Conservation (phyloP, 768 basidiomycete species). For the Mycena amicta region DNA sequence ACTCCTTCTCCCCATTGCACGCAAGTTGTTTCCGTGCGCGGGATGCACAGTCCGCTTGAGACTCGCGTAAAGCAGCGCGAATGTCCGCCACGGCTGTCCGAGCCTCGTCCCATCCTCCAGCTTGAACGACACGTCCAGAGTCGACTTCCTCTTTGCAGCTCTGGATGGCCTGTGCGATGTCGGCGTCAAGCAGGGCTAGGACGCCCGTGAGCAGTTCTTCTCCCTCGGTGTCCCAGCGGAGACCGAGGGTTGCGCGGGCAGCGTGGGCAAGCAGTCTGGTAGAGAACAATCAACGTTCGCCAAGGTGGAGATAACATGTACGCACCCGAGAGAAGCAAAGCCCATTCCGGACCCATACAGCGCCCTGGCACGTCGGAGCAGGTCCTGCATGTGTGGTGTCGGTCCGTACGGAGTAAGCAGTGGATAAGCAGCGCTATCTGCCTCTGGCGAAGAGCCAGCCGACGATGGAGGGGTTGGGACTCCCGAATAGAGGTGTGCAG, state of each 20-base stretch:
- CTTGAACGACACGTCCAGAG: conserved; percentile 11
- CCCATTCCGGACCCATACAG: conserved; percentile 25
- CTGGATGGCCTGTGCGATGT: conserved; percentile 23
- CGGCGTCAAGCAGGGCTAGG: conserved; percentile 22
- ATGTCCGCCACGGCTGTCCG: conserved; percentile 10
- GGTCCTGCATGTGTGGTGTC: conserved; percentile 16
- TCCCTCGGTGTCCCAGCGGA: conserved; percentile 14
- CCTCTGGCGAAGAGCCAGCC: neutral
- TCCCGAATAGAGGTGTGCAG: neutral
- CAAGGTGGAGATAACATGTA: neutral
- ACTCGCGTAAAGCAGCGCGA: conserved; percentile 8
- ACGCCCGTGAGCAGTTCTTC: conserved; percentile 13
- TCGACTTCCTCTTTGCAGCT: conserved; percentile 24
- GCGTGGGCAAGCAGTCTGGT: conserved; percentile 10
- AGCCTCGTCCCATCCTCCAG: neutral
- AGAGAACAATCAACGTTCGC: neutral
- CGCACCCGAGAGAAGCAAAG: conserved; percentile 20
- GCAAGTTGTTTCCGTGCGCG: neutral
- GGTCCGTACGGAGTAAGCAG: conserved; percentile 15
- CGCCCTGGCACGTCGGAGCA: conserved; percentile 17
- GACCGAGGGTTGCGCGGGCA: conserved; percentile 14
- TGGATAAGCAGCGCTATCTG: neutral
- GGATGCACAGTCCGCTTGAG: conserved; percentile 4
- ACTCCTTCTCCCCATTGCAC: conserved; percentile 14
- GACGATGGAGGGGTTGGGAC: neutral